A percentile compares a stretch with the other conserved stretches of the same genome.
These are phyloP conservation scores for Pilobolus umbonatus DNA, from an alignment of 192 early-diverging fungal genomes.

Conservation along the genomic window DNA sequence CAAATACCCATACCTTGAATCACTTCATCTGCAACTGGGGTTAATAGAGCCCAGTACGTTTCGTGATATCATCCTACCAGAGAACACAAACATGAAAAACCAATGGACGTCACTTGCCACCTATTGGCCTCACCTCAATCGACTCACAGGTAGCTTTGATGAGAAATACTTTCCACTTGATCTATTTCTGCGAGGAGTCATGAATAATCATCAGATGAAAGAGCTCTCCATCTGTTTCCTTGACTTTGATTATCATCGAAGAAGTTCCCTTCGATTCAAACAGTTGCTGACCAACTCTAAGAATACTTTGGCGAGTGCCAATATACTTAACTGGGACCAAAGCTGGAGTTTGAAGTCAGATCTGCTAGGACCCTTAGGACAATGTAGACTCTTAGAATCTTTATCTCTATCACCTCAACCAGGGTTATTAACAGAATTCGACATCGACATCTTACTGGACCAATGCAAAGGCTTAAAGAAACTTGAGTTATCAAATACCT, in stretches of 20 bases:
- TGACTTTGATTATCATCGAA: slow-evolving; percentile 7
- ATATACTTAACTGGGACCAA: slow-evolving; percentile 10
- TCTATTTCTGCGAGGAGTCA: slow-evolving; percentile 3
- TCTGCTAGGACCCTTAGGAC: neutral
- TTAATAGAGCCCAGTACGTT: neutral
- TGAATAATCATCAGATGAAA: neutral
- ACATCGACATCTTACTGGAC: slow-evolving; percentile 4
- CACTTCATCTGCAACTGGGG: neutral
- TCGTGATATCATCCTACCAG: neutral
- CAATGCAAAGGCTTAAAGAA: neutral
- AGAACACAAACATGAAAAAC: slow-evolving; percentile 4
- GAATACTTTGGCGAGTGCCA: neutral
- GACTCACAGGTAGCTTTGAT: slow-evolving; percentile 3
- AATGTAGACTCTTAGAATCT: neutral
- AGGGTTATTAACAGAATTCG: slow-evolving; percentile 5
- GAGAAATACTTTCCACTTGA: slow-evolving; percentile 11
- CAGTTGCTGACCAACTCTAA: slow-evolving; percentile 1
- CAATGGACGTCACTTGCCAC: neutral
- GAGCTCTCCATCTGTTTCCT: neutral
- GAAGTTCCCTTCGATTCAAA: slow-evolving; percentile 3
- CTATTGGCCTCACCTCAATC: neutral
- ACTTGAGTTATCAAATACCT: neutral
- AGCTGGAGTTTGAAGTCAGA: slow-evolving; percentile 8
- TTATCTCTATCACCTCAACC: slow-evolving; percentile 5
- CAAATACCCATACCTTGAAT: slow-evolving; percentile 1